These are phyloP conservation scores for Nemania abortiva DNA, from an alignment of 2,329 filamentous ascomycete species.

Conservation along the genomic window DNA sequence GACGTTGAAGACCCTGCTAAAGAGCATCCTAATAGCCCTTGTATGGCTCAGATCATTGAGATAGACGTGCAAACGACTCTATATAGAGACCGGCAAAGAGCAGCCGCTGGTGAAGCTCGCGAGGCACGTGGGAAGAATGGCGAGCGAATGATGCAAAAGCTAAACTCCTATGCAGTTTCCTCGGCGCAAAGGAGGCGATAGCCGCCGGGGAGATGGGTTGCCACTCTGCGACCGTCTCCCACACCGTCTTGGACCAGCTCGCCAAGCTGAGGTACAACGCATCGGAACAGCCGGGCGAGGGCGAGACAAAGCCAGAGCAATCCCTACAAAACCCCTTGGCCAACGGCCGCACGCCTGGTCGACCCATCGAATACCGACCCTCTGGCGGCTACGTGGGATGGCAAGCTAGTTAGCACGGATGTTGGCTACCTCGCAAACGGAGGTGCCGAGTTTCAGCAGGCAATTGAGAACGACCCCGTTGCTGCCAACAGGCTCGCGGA, in stretches of 20 bases:
- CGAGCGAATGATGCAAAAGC: background rate
- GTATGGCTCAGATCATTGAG: conserved; percentile 62
- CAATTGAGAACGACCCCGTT: conserved; percentile 56
- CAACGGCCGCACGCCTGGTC: conserved; percentile 52
- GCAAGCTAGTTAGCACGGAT: conserved; percentile 52
- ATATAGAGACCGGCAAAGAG: conserved; percentile 61
- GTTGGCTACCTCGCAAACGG: conserved; percentile 61
- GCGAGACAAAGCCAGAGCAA: conserved; percentile 57
- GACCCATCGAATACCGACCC: conserved; percentile 56
- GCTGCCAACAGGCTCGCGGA: conserved; percentile 54
- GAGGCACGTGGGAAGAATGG: conserved; percentile 42
- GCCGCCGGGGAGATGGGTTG: conserved; percentile 61
- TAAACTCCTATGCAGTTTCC: conserved; percentile 47
- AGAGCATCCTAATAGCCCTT: conserved; percentile 61
- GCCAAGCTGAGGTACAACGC: conserved; percentile 54
- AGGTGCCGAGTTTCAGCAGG: conserved; percentile 57
- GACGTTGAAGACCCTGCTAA: conserved; percentile 60
- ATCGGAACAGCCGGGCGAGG: conserved; percentile 54
- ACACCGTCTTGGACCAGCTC: conserved; percentile 52
- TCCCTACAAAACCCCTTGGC: conserved; percentile 53
- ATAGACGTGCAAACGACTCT: conserved; percentile 60
- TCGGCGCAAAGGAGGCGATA: conserved; percentile 59
- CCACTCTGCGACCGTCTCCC: conserved; percentile 60
- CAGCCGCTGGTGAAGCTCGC: conserved; percentile 63
- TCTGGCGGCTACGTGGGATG: conserved; percentile 57